Conservation (phyloP, 352 stramenopile species). For the Pythium myriotylum region DNA sequence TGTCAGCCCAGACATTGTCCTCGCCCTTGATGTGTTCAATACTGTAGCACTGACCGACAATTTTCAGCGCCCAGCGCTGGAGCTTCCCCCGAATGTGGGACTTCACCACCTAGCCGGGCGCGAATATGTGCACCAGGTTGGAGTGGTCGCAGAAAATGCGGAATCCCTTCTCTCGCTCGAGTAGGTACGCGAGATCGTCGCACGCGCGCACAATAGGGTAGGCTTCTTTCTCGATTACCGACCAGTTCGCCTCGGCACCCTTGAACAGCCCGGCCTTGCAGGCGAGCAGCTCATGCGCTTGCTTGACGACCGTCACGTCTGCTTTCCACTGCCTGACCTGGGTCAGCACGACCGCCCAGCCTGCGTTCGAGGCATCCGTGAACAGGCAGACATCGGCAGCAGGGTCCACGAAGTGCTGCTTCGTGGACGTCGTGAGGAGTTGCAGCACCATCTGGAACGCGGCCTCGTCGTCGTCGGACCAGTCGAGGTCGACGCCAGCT, state of each 20-base stretch:
- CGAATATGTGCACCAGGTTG: constrained; percentile 32
- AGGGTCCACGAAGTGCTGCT: background rate
- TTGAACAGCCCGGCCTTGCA: constrained; percentile 23
- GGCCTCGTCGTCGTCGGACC: background rate
- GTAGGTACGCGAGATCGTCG: constrained; percentile 17
- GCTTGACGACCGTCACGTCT: background rate
- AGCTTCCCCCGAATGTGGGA: constrained; percentile 29
- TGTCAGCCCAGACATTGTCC: constrained; percentile 15
- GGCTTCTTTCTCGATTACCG: constrained; percentile 30
- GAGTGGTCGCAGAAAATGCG: constrained; percentile 30
- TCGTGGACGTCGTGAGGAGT: too few relatives aligned
- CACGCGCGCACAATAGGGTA: constrained; percentile 12
- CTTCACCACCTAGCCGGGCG: constrained; percentile 27
- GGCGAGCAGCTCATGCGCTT: background rate
- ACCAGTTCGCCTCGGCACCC: constrained; percentile 23
- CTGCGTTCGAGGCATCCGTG: background rate
- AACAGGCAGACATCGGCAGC: background rate
- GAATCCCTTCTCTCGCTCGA: constrained; percentile 21
- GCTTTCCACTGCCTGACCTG: background rate
- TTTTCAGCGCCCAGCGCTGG: constrained; percentile 25
- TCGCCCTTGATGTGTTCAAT: constrained; percentile 31
- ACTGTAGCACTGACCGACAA: constrained; percentile 18
- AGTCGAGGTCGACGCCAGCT: background rate
- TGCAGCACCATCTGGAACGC: too few relatives aligned
- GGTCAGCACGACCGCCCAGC: constrained; percentile 2